Evolutionary conservation across 192 early-diverging fungal genomes (phyloP).

Genomic region (Dispira simplex): DNA sequence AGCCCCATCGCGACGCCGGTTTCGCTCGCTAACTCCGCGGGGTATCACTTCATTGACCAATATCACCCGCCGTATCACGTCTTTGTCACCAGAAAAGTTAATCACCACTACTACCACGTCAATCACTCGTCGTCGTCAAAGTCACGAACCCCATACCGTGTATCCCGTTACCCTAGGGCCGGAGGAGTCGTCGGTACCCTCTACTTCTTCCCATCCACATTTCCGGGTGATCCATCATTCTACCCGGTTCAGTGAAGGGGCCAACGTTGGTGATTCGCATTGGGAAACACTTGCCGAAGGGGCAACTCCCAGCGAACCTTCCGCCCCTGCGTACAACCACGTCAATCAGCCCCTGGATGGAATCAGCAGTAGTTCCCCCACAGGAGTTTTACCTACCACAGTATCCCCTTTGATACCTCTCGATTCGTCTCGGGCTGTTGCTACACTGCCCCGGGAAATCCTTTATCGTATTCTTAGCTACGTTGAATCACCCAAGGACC

Average conservation of each 20-base stretch:
- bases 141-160: background rate
- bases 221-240: constrained; percentile 10
- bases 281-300: background rate
- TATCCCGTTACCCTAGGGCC: background rate
- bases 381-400: background rate
- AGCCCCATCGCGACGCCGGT: background rate
- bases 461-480: constrained; percentile 1
- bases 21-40: constrained; percentile 5
- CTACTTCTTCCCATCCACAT: background rate
- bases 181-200: background rate
- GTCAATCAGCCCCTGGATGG: background rate
- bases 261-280: background rate
- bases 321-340: background rate
- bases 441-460: background rate
- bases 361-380: background rate
- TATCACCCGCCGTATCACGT: background rate
- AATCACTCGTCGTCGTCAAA: background rate
- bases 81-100: background rate
- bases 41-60: background rate
- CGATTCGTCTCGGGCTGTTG: background rate
- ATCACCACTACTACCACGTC: background rate
- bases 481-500: background rate
- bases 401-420: background rate
- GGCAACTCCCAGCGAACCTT: background rate
- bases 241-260: background rate